Base-by-base conservation (phyloP, 805 yeast genomes). In the Ogataea angusta region DNA sequence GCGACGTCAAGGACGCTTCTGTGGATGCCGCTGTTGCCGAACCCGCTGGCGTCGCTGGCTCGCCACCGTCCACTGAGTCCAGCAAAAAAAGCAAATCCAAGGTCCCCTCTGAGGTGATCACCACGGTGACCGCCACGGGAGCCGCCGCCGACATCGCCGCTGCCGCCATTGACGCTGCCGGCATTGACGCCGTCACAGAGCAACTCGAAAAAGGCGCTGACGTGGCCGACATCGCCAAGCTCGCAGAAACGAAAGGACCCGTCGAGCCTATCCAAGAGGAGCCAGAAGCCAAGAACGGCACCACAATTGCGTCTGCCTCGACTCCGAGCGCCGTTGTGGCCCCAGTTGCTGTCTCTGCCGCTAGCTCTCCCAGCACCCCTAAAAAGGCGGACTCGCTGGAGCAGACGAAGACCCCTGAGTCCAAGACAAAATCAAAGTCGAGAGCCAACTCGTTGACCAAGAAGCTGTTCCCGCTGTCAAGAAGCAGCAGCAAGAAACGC, bases 381-480 rank as follows among this genome's bases (percentile, higher is more conserved):
- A 6, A 19, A 7, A 19, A 19, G 9, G 21, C 71, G 28, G 72
- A 63, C 52, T 73, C 78, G 24, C 54, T 62, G 21, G 21, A 19
- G 21, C 10, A 7, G 41, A 68, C 71, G 31, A 73, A 71, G 10
- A 73, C 75, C 46, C 67, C 66, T 42, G 66, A 73, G 22, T 59
- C 66, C 8, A 54, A 41, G 21, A 53, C 60, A 15, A 51, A 56
- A 43, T 46, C 52, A 5, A 55, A 52, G 34, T 57, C 62, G 37
- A 39, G 52, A 42, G 40, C 51, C 9, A 49, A 47, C 38, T 49
- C 53, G 1, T 14, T 49, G 28, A 34, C 47, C 25, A 46, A 41
- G 28, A 40, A 47, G 29, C 43, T 48, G 41, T 36, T 47, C n/a
- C 32, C 49, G 12, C 38, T 39, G n/a, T 52, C 55, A n/a, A 48